phyloP scores from a whole-genome alignment of 768 basidiomycete species.

The Suillus bovinus region DNA sequence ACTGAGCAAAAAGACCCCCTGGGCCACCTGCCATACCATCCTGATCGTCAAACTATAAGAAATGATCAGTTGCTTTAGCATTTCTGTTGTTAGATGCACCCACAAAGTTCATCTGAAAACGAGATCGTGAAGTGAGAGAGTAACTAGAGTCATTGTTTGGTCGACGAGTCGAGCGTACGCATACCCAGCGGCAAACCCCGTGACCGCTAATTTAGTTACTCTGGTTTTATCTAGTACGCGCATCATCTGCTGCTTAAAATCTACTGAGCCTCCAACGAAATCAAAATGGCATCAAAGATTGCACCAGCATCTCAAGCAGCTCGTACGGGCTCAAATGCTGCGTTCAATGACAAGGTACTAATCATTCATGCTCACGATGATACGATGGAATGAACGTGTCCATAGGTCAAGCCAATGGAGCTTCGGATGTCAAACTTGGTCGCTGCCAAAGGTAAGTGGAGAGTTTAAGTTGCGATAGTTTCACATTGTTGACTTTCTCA shows the following conservation, averaged over 20 bases:
- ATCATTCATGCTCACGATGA: not conserved
- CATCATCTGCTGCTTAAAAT: slow-evolving; percentile 15
- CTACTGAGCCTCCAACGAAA: slow-evolving; percentile 11
- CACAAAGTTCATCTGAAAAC: slow-evolving; percentile 40
- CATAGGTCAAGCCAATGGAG: slow-evolving; percentile 96
- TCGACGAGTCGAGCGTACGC: slow-evolving; percentile 29
- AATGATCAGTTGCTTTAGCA: slow-evolving; percentile 9
- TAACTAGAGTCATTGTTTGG: slow-evolving; percentile 1
- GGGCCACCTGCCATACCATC: slow-evolving; percentile 48
- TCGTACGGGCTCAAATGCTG: slow-evolving; percentile 61
- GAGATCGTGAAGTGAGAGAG: slow-evolving; percentile 21
- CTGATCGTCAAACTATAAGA: slow-evolving; percentile 36
- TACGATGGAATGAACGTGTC: slow-evolving; percentile 28
- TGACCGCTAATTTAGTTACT: slow-evolving; percentile 23
- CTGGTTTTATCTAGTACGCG: not conserved
- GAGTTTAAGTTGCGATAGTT: not conserved
- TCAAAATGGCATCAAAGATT: slow-evolving; percentile 31
- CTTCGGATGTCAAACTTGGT: slow-evolving; percentile 96
- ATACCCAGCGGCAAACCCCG: slow-evolving; percentile 29
- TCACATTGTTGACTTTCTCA: slow-evolving; percentile 13
- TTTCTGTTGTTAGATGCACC: slow-evolving; percentile 11
- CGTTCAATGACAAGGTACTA: slow-evolving; percentile 84
- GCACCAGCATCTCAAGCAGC: slow-evolving; percentile 24
- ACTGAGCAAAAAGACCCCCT: slow-evolving; percentile 62
- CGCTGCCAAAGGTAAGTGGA: slow-evolving; percentile 84